Evolutionary conservation across 306 rosid genomes (phyloP).

Genomic region (Glycyrrhiza uralensis): DNA sequence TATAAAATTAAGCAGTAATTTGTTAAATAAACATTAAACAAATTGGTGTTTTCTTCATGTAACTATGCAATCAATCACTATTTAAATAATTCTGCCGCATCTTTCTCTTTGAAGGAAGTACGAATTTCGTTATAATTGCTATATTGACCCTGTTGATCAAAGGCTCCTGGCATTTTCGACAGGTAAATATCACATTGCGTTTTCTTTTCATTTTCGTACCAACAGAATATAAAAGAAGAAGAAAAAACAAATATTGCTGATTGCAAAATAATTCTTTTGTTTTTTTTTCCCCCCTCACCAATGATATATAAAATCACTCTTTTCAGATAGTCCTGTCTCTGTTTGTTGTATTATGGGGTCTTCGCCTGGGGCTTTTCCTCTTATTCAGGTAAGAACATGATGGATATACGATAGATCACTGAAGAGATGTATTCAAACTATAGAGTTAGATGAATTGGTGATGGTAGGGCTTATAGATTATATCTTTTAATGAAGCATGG

Average conservation of each 20-base stretch:
- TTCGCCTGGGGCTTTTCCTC: conserved; percentile 77
- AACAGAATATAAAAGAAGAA: too few relatives aligned
- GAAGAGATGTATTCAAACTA: background rate
- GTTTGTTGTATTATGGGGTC: conserved; percentile 85
- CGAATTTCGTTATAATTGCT: conserved; percentile 79
- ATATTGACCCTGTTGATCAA: conserved; percentile 70
- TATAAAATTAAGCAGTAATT: background rate
- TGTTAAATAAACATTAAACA: background rate
- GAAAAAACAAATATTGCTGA: too few relatives aligned
- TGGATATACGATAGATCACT: background rate
- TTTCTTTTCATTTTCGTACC: too few relatives aligned
- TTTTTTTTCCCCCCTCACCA: background rate
- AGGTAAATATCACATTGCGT: conserved; percentile 40
- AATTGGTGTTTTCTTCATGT: background rate
- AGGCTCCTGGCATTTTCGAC: conserved; percentile 80
- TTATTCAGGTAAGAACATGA: conserved; percentile 52
- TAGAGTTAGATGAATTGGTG: background rate
- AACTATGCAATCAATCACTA: background rate
- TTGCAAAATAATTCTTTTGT: background rate
- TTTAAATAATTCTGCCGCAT: background rate
- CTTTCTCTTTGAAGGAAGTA: conserved; percentile 58
- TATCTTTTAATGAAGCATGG: background rate
- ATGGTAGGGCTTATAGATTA: background rate
- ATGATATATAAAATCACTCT: background rate
- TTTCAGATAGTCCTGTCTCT: conserved; percentile 67